phyloP scores from a whole-genome alignment of 805 yeast species.

The Blastobotrys peoriensis region DNA sequence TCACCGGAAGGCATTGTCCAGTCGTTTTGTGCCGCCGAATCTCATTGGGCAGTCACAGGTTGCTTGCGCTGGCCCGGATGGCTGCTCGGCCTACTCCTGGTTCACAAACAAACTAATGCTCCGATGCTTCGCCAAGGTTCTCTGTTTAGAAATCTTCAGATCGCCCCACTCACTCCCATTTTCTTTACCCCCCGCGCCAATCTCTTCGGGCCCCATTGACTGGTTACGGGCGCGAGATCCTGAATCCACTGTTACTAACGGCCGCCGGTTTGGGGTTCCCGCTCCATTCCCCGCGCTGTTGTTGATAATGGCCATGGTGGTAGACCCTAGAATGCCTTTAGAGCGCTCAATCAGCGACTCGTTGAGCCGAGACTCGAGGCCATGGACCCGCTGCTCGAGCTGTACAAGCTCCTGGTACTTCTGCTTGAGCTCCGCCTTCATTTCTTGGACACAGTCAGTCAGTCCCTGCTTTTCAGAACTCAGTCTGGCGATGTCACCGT shows the following conservation, averaged over 20 bases:
- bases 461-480: not conserved
- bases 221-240: conserved; percentile 10
- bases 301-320: conserved; percentile 23
- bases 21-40: too few relatives aligned
- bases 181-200: conserved; percentile 9
- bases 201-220: conserved; percentile 14
- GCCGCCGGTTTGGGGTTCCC: conserved; percentile 6
- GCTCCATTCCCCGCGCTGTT: conserved; percentile 5
- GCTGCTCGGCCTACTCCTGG: too few relatives aligned
- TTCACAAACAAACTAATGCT: conserved; percentile 14
- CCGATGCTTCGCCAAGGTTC: conserved; percentile 10
- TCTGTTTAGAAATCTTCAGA: conserved; percentile 11
- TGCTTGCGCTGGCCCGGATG: too few relatives aligned
- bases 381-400: conserved; percentile 27
- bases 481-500: not conserved
- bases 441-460: conserved; percentile 12
- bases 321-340: conserved; percentile 26
- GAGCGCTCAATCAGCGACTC: conserved; percentile 28
- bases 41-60: too few relatives aligned
- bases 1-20: too few relatives aligned
- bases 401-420: conserved; percentile 27
- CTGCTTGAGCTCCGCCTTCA: conserved; percentile 23
- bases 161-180: conserved; percentile 7
- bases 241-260: not conserved
- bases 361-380: conserved; percentile 23